Evolutionary conservation across 1,139 yeast genomes (phyloP).

Genomic region (Suhomyces yuchorum): DNA sequence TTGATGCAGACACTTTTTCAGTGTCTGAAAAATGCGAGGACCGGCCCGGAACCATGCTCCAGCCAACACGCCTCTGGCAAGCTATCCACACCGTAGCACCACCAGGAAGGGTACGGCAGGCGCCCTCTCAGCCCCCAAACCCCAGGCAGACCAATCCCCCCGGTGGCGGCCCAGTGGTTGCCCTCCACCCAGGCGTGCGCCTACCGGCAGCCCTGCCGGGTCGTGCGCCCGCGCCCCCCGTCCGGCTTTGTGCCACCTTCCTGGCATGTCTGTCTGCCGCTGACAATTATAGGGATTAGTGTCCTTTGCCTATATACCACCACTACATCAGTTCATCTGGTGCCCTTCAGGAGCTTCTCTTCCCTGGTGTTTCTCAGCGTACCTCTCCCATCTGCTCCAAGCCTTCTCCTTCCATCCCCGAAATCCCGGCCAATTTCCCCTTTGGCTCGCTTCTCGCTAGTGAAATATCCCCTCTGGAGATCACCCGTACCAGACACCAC

Average conservation of each 20-base stretch:
- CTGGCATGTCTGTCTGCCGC: conserved; percentile 11
- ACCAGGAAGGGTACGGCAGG: no score
- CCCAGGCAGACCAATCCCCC: no score
- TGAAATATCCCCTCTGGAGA: conserved; percentile 5
- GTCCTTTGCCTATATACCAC: conserved; percentile 3
- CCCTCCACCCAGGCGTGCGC: neutral
- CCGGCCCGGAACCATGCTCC: neutral
- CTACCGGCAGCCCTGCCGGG: conserved; percentile 1
- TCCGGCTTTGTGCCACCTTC: conserved; percentile 11
- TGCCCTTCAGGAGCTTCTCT: conserved; percentile 8
- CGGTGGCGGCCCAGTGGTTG: no score
- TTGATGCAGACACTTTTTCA: neutral
- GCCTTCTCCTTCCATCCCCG: neutral
- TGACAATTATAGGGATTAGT: conserved; percentile 13
- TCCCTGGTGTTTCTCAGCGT: conserved; percentile 1
- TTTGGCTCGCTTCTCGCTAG: conserved; percentile 1
- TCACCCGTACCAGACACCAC: neutral
- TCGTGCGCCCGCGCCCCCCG: conserved; percentile 5
- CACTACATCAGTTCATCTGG: conserved; percentile 10
- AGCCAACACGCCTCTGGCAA: no score
- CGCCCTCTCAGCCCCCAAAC: no score
- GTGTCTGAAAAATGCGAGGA: neutral
- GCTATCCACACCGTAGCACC: no score
- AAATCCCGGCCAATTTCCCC: neutral
- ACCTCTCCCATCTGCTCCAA: neutral